Evolutionary conservation across 129 eudicot species (phyloP).

Genomic region (Flaveria robusta): DNA sequence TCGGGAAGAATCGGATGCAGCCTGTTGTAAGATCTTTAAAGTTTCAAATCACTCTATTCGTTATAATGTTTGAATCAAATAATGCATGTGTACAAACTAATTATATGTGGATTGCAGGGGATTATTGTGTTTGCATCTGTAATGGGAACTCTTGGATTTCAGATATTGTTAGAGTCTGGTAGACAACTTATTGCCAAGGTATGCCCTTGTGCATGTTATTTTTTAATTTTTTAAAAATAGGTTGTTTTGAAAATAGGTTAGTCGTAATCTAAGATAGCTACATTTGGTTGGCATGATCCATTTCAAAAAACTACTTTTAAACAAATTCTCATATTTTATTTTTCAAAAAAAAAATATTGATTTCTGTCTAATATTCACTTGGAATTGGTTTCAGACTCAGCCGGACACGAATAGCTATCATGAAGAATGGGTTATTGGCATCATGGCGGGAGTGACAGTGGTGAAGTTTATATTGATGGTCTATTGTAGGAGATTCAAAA

Average conservation of each 20-base stretch:
- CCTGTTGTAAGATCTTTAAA: constrained; percentile 67
- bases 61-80: background rate
- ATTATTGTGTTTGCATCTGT: constrained; percentile 92
- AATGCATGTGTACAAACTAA: constrained; percentile 2
- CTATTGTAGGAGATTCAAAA: constrained; percentile 72
- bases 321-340: no score
- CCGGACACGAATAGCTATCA: constrained; percentile 51
- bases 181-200: constrained; percentile 70
- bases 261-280: background rate
- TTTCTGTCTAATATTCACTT: background rate
- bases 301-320: background rate
- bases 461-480: constrained; percentile 75
- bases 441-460: constrained; percentile 69
- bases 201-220: background rate
- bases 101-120: constrained; percentile 53
- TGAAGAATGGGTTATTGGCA: constrained; percentile 85
- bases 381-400: constrained; percentile 37
- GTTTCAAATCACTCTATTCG: background rate
- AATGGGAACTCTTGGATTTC: constrained; percentile 93
- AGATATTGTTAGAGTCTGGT: constrained; percentile 75
- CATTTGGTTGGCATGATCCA: background rate
- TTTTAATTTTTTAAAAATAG: background rate
- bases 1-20: constrained; percentile 94
- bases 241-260: background rate
- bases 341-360: background rate